A percentile compares a stretch with the other conserved stretches of the same genome.
Evolutionary conservation across 345 rosid species (phyloP).

Genomic region (Moricandia moricandioides): DNA sequence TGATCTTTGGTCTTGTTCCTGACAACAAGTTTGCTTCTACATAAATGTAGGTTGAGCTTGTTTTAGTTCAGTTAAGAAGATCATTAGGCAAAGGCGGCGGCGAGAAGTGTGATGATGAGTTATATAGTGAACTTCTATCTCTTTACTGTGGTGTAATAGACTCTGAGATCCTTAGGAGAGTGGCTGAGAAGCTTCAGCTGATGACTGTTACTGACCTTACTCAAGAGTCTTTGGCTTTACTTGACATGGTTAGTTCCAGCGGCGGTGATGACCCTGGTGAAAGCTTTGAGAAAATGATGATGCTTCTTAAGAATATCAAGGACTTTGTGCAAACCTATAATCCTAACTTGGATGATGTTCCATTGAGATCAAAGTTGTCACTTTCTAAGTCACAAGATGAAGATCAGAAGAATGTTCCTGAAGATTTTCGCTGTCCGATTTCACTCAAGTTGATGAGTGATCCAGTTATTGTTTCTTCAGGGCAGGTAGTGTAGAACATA

Average conservation of each 20-base stretch:
- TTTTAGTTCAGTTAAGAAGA: constrained; percentile 73
- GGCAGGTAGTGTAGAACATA: constrained; percentile 56
- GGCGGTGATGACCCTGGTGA: constrained; percentile 67
- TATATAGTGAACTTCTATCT: constrained; percentile 53
- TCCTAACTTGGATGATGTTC: constrained; percentile 43
- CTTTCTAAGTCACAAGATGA: constrained; percentile 34
- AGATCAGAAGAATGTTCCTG: constrained; percentile 57
- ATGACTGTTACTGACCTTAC: constrained; percentile 67
- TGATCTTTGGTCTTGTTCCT: background rate
- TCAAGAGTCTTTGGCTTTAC: constrained; percentile 82
- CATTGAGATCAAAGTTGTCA: constrained; percentile 42
- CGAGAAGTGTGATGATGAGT: constrained; percentile 53
- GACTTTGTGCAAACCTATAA: constrained; percentile 82
- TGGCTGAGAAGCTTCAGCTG: constrained; percentile 70
- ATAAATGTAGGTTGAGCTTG: constrained; percentile 74
- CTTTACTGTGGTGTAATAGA: constrained; percentile 46
- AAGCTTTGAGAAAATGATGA: constrained; percentile 78
- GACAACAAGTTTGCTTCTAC: background rate
- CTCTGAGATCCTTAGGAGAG: constrained; percentile 52
- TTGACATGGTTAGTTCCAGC: constrained; percentile 70
- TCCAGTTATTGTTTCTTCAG: constrained; percentile 95
- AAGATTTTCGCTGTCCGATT: constrained; percentile 90
- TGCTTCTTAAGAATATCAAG: constrained; percentile 71
- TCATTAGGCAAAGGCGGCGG: constrained; percentile 53
- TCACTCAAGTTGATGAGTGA: constrained; percentile 85